A percentile compares a stretch with the other conserved stretches of the same genome.
Evolutionary conservation across 73 alveolate genomes (phyloP).

Genomic region (Effrenium voratum): DNA sequence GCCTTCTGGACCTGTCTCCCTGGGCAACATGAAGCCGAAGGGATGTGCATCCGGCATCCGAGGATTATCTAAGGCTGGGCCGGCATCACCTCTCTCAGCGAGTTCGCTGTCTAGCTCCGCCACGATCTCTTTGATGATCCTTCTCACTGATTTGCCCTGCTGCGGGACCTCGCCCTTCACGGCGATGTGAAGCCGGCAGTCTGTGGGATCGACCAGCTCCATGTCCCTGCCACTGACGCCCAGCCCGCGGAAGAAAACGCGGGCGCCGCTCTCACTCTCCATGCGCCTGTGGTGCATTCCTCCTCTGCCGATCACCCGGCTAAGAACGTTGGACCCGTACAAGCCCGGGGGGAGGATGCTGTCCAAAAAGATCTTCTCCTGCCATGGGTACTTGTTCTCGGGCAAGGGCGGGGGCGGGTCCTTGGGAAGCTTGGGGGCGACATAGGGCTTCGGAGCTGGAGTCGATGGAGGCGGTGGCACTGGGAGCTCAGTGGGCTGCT

Average conservation of each 20-base stretch:
- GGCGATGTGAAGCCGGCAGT: slow-evolving; percentile 76
- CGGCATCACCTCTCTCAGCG: slow-evolving; percentile 75
- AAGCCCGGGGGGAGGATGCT: slow-evolving; percentile 53
- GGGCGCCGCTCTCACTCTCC: slow-evolving; percentile 94
- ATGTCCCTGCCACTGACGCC: slow-evolving; percentile 86
- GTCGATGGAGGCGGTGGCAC: slow-evolving; percentile 90
- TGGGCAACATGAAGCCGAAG: slow-evolving; percentile 86
- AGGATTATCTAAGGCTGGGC: slow-evolving; percentile 74
- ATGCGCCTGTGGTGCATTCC: slow-evolving; percentile 90
- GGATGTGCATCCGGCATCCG: slow-evolving; percentile 87
- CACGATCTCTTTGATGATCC: slow-evolving; percentile 93
- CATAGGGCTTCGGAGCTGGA: slow-evolving; percentile 81
- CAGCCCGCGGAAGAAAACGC: slow-evolving; percentile 92
- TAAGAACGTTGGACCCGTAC: slow-evolving; percentile 78
- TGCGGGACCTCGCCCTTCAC: slow-evolving; percentile 92
- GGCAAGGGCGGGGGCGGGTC: slow-evolving; percentile 92
- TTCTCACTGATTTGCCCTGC: slow-evolving; percentile 74
- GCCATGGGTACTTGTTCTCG: slow-evolving; percentile 91
- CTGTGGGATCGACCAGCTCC: slow-evolving; percentile 61
- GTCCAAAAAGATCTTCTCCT: slow-evolving; percentile 93
- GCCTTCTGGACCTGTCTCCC: slow-evolving; percentile 33
- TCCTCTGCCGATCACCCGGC: slow-evolving; percentile 87
- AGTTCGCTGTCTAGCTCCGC: slow-evolving; percentile 67
- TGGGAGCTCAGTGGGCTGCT: slow-evolving; percentile 75
- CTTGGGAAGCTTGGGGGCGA: slow-evolving; percentile 78